Base-by-base conservation (phyloP, 805 yeast genomes). In the Myxozyma melibiosi region DNA sequence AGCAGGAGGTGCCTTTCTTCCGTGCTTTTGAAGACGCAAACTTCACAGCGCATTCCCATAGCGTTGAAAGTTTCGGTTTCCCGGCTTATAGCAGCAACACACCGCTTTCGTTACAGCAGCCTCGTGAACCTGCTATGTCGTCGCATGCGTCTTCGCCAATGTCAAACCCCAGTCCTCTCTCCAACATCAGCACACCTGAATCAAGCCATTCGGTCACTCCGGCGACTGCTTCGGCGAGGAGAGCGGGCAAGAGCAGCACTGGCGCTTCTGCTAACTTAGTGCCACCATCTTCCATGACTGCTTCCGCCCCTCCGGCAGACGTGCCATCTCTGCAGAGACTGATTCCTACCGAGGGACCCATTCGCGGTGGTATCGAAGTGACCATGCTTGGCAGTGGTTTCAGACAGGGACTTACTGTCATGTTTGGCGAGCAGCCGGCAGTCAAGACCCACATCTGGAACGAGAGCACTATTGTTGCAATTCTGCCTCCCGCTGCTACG, bases 361-460 rank as follows among this genome's bases (percentile, higher is more conserved):
- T 90, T 11, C 80, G 96, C 62, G 99, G 99, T 64, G 99, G 99
- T 16, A 85, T 91, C 41, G 99, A 94, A 71, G 88, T 94, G 6
- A 94, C 99, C 0, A 74, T 94, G 48, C 76, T 94, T 42, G 99
- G 99, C 2, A 80, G 84, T 47, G 88, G 90, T 57, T 94, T 94
- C 77, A 83, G 85, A 52, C 87, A 86, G 16, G 96, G 96, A 0
- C 75, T 92, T 56, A 76, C 77, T 24, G 96, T 92, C 14, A 86
- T 86, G 72, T 94, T 94, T 73, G 99, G 99, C 33, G 83, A 73
- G 22, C 58, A 49, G 30, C 66, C 65, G 6, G 72, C 77, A 1
- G 64, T 68, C 11, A 86, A 94, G 2, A 90, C 97, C 0, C 96
- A 90, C 68, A 91, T 96, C 72, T 94, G 99, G 99, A 88, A 95